A percentile compares a stretch with the other conserved stretches of the same genome.
phyloP scores from a whole-genome alignment of 2,329 filamentous ascomycete species.

The Aureobasidium sp. region DNA sequence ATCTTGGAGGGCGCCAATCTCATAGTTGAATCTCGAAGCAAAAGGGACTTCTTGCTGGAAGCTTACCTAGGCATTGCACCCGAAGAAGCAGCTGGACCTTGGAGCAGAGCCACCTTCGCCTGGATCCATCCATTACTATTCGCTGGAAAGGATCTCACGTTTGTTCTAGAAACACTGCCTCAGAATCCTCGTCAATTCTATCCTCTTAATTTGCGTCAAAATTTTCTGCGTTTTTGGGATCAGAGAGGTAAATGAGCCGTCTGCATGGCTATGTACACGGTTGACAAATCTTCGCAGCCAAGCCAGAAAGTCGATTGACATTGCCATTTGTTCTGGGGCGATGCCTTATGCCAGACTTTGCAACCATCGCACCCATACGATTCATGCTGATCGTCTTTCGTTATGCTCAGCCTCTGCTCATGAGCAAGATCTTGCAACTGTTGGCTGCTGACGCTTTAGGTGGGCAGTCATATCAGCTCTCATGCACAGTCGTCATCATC shows the following conservation, averaged over 20 bases:
- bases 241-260: neutral
- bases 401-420: slow-evolving; percentile 6
- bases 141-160: neutral
- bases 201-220: neutral
- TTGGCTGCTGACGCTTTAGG: neutral
- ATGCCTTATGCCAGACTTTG: neutral
- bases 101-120: neutral
- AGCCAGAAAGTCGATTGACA: neutral
- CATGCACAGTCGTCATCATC: neutral
- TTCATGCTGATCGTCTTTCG: neutral
- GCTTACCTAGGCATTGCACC: neutral
- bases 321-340: neutral
- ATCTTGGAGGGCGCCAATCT: neutral
- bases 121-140: neutral
- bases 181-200: neutral
- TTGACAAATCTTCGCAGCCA: neutral
- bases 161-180: neutral
- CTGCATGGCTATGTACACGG: no score
- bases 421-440: neutral
- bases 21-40: neutral
- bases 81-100: neutral
- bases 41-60: neutral
- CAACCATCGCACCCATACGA: neutral
- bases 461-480: neutral
- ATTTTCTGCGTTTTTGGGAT: neutral